These are phyloP conservation scores for Penicillium egyptiacum DNA, from an alignment of 495 filamentous ascomycete genomes.

Conservation along the genomic window DNA sequence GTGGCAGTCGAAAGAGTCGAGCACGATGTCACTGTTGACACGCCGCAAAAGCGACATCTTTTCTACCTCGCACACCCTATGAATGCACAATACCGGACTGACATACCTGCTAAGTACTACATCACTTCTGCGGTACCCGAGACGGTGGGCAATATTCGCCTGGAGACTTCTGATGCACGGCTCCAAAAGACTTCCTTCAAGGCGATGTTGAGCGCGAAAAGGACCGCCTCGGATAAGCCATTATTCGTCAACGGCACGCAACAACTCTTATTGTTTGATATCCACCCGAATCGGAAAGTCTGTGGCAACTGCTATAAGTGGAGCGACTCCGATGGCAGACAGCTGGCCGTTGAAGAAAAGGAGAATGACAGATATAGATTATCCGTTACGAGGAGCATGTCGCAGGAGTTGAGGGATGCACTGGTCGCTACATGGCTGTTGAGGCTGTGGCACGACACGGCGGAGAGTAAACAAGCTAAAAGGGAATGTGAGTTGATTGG, in stretches of 20 bases:
- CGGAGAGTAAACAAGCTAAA: slow-evolving; percentile 20
- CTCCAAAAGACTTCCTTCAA: slow-evolving; percentile 17
- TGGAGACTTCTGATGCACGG: slow-evolving; percentile 14
- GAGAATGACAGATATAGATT: slow-evolving; percentile 13
- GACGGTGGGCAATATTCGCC: slow-evolving; percentile 19
- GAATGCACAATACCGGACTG: slow-evolving; percentile 20
- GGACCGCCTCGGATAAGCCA: slow-evolving; percentile 11
- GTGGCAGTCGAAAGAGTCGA: slow-evolving; percentile 7
- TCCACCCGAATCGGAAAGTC: slow-evolving; percentile 8
- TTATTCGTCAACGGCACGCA: slow-evolving; percentile 13
- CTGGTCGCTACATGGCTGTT: slow-evolving; percentile 19
- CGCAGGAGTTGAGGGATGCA: slow-evolving; percentile 17
- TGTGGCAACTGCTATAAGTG: slow-evolving; percentile 15
- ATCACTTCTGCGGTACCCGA: slow-evolving; percentile 15
- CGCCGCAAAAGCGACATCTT: not conserved
- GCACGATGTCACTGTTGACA: not conserved
- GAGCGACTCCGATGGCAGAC: slow-evolving; percentile 9
- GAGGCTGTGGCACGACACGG: slow-evolving; percentile 22
- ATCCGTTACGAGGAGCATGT: slow-evolving; percentile 8
- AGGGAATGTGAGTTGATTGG: slow-evolving; percentile 15
- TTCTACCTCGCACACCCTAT: slow-evolving; percentile 23
- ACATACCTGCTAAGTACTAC: slow-evolving; percentile 22
- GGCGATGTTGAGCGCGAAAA: slow-evolving; percentile 13
- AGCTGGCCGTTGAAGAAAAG: slow-evolving; percentile 15
- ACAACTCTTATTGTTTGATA: slow-evolving; percentile 3